Base-by-base conservation (phyloP, 495 filamentous ascomycete genomes). In the Zalerion maritima region DNA sequence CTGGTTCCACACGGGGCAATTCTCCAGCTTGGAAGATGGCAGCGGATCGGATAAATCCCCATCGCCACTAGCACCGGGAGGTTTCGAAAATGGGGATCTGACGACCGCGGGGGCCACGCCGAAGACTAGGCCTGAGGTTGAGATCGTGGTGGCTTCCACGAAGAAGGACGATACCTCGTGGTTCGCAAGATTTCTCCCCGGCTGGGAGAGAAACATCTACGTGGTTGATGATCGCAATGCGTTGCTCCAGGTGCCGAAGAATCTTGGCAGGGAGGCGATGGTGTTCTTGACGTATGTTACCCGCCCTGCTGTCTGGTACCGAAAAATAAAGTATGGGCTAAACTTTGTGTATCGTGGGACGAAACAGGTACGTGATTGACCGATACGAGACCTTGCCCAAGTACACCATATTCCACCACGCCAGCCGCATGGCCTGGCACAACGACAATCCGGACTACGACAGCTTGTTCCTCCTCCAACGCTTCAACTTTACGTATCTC, bases 211-310 rank as follows among this genome's bases (percentile, higher is more conserved):
- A 35, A 67, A 48, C 20, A 42, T 67, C 30, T 70, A 67, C 34
- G 55, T 68, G 15, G 62, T 64, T 30, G 52, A 71, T 27, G 54
- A 71, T 37, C 43, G 47, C 24, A 30, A 35, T 3, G 64, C 64
- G 14, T 37, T 52, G 5, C 47, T 67, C 47, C 64, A 58, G 1
- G 64, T 69, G 24, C 24, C 47, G 7, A 36, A 31, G 15, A 68
- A 71, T 32, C 67, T 69, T 39, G 66, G 66, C 1, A 50, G 64
- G 22, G 66, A 71, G 41, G 66, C 64, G 18, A 69, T 68, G 62
- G 62, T 63, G 0, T 70, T 64, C 45, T 44, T 69, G 36, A 67
- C 64, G 43, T 52, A 36, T 17, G 41, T 43, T 40, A 2, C 3
- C 18, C 8, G 21, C 8, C 21, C 8, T 8, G 21, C 8, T 23